Base-by-base conservation (phyloP, 2,329 filamentous ascomycete species). In the Cladophialophora yegresii region DNA sequence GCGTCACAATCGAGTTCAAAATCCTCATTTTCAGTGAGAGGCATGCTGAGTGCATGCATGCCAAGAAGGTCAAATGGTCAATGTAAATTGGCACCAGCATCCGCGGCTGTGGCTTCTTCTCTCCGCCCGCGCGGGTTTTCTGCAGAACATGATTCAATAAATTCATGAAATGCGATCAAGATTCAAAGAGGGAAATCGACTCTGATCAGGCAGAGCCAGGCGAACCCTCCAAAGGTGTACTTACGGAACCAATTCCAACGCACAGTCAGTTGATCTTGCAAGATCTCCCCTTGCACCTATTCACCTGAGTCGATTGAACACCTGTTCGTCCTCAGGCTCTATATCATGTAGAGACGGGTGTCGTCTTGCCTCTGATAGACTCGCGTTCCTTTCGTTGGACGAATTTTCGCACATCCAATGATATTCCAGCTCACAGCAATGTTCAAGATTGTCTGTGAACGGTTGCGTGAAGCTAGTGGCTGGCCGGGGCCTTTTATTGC, bases 111-210 rank as follows among this genome's bases (percentile, higher is more conserved):
- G 61, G 61, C 64, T 63, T 54, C 22, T 54, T 26, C 54, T 55
- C 45, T 62, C 23, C 58, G 61, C 63, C 61, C 64, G 55, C 57
- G 43, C 51, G 58, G 56, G 30, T 54, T 64, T 63, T 54, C 55
- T 50, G 61, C 64, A 68, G 58, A 64, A 50, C 66, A 66, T 66
- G 66, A 68, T 61, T 57, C 62, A 66, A 66, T 62, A 64, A 64
- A 66, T 54, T 65, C 66, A 66, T 66, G 64, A 63, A 64, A 58
- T 62, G 59, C 62, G 47, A 55, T 30, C 49, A 45, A 58, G 43
- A 10, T 28, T 61, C 51, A 43, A n/a, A 6, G 36, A 43, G 36
- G 16, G 36, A 43, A 43, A 43, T 43, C 4, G 16, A n/a, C 36
- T 43, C 36, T 20, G n/a, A 43, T 16, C 16, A 16, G n/a, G 16